These are phyloP conservation scores for Cercospora berteroae DNA, from an alignment of 2,329 filamentous ascomycete species.

Conservation along the genomic window DNA sequence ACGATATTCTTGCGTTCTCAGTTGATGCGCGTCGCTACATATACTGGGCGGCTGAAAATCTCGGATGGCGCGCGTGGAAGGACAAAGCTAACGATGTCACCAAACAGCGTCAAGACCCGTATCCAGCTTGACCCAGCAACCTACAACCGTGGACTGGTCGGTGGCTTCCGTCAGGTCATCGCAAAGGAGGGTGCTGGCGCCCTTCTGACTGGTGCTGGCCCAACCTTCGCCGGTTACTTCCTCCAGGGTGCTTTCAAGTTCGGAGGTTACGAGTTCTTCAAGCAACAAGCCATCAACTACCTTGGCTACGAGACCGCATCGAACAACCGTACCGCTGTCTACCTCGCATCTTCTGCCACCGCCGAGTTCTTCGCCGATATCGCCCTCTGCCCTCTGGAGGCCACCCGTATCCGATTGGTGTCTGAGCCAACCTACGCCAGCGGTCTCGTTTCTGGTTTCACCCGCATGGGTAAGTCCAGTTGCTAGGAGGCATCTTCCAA, in stretches of 20 bases:
- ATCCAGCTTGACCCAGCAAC: constrained; percentile 88
- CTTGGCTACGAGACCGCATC: constrained; percentile 74
- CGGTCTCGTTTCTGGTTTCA: constrained; percentile 74
- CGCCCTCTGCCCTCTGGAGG: constrained; percentile 86
- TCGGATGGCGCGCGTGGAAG: not conserved
- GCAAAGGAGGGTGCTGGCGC: constrained; percentile 80
- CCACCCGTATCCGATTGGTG: constrained; percentile 89
- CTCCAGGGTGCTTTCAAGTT: constrained; percentile 92
- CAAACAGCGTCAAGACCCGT: constrained; percentile 81
- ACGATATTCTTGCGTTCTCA: not conserved
- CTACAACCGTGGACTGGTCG: constrained; percentile 85
- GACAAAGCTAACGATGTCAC: constrained; percentile 22
- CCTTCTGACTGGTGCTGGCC: constrained; percentile 80
- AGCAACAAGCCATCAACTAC: constrained; percentile 80
- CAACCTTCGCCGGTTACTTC: constrained; percentile 88
- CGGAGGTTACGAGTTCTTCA: constrained; percentile 95
- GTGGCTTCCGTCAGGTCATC: constrained; percentile 83
- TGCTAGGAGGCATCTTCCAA: not conserved
- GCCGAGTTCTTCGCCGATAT: constrained; percentile 67
- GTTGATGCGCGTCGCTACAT: not conserved
- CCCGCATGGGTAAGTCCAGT: constrained; percentile 60
- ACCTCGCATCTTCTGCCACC: constrained; percentile 63
- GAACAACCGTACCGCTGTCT: constrained; percentile 76
- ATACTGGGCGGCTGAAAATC: not conserved
- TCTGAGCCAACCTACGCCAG: constrained; percentile 81